Conservation (phyloP, 2,329 filamentous ascomycete species). For the Colletotrichum australisinense region DNA sequence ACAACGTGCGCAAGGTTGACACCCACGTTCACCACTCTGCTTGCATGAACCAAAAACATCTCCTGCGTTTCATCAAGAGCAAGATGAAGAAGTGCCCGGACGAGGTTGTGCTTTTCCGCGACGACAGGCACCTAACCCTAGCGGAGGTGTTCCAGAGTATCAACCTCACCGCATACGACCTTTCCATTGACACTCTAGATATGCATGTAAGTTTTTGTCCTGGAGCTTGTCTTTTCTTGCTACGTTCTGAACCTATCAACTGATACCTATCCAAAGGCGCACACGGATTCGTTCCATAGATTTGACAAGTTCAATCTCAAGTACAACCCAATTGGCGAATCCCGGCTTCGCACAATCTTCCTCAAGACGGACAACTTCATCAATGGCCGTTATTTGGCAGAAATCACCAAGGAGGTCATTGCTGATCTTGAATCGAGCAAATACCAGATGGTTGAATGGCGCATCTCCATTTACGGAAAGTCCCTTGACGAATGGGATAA, state of each 20-base stretch:
- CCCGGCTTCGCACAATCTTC: conserved; percentile 95
- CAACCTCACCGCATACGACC: conserved; percentile 94
- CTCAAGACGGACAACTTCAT: conserved; percentile 99
- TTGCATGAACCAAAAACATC: conserved; percentile 99
- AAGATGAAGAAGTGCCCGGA: conserved; percentile 99
- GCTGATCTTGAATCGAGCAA: conserved; percentile 98
- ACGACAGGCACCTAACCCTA: conserved; percentile 91
- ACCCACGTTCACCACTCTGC: conserved; percentile 99
- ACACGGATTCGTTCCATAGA: conserved; percentile 97
- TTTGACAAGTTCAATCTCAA: conserved; percentile 99
- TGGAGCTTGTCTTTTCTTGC: neutral
- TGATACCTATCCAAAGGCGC: conserved; percentile 67
- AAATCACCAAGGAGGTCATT: conserved; percentile 98
- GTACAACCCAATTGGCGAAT: conserved; percentile 97
- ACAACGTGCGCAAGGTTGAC: conserved; percentile 98
- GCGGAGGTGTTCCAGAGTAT: conserved; percentile 97
- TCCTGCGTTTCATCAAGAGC: conserved; percentile 98
- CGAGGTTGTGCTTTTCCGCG: conserved; percentile 91
- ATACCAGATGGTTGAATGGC: conserved; percentile 99
- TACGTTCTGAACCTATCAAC: neutral
- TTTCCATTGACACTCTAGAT: conserved; percentile 97
- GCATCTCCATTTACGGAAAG: conserved; percentile 96
- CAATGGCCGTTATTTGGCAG: conserved; percentile 92
- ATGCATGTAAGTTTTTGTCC: conserved; percentile 81
- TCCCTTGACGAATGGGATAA: conserved; percentile 97